Conservation (phyloP, 495 filamentous ascomycete species). For the Penicillium parvum region DNA sequence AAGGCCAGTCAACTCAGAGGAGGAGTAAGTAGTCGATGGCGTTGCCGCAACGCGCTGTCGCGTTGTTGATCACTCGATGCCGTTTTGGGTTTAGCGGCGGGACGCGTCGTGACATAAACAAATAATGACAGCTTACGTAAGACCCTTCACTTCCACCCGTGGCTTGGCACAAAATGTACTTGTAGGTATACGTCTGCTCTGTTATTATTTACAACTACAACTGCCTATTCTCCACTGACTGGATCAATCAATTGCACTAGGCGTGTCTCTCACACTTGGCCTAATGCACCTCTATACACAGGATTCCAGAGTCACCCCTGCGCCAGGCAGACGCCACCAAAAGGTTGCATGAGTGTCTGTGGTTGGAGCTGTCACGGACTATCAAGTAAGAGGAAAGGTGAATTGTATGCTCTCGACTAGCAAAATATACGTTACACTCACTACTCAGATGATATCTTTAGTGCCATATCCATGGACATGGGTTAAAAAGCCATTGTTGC, state of each 20-base stretch:
- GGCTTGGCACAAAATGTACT: too few species aligned
- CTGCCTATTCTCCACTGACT: too few species aligned
- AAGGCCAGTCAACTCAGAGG: slow-evolving; percentile 6
- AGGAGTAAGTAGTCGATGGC: not conserved
- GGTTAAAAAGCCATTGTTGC: not conserved
- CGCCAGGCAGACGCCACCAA: slow-evolving; percentile 4
- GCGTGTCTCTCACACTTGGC: not conserved
- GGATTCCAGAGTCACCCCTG: slow-evolving; percentile 4
- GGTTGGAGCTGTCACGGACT: not conserved
- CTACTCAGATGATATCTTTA: too few species aligned
- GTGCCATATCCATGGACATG: too few species aligned
- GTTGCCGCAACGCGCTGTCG: slow-evolving; percentile 25
- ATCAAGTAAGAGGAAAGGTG: not conserved
- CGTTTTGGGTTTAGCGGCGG: slow-evolving; percentile 22
- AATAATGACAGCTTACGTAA: slow-evolving; percentile 27
- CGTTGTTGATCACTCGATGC: slow-evolving; percentile 30
- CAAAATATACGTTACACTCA: too few species aligned
- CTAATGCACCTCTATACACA: too few species aligned
- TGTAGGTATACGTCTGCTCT: too few species aligned
- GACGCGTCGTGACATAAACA: slow-evolving; percentile 33
- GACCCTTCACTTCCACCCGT: too few species aligned
- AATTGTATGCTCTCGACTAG: too few species aligned
- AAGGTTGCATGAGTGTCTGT: not conserved
- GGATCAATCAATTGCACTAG: too few species aligned
- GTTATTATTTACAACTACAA: too few species aligned